Evolutionary conservation across 768 basidiomycete species (phyloP).

Genomic region (Leccinum sublutescens): DNA sequence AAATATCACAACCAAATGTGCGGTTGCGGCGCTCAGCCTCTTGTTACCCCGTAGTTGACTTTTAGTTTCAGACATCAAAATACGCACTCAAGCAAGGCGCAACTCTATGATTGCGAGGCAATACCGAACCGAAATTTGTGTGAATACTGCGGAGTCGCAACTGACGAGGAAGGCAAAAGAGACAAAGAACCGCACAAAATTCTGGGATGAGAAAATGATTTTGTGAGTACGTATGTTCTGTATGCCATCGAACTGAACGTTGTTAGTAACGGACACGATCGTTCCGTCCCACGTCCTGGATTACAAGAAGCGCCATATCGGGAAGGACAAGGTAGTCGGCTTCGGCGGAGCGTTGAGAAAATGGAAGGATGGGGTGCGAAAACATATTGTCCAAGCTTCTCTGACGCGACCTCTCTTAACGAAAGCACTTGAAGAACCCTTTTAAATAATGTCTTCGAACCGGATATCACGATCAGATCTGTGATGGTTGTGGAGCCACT

Average conservation of each 20-base stretch:
- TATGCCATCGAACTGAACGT: neutral
- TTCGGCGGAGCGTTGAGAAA: neutral
- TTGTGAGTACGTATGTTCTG: neutral
- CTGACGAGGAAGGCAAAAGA: neutral
- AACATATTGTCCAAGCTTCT: too few species aligned
- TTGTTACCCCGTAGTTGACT: neutral
- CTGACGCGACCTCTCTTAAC: too few species aligned
- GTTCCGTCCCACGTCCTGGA: neutral
- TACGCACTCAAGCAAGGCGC: neutral
- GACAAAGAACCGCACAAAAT: neutral
- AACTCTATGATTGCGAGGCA: neutral
- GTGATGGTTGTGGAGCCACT: neutral
- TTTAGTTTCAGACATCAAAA: conserved; percentile 2
- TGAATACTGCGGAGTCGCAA: neutral
- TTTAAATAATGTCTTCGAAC: too few species aligned
- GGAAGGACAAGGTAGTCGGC: neutral
- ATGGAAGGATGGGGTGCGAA: neutral
- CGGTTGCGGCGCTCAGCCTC: neutral
- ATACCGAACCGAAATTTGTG: neutral
- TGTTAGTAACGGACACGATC: neutral
- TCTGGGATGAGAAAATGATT: neutral
- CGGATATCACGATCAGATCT: neutral
- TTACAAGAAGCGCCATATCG: neutral
- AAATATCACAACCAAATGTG: neutral
- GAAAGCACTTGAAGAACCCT: too few species aligned